Percentiles rank a stretch among this genome's conserved stretches.
These are phyloP conservation scores for Sordariomycetes sp. DNA, from an alignment of 2,329 filamentous ascomycete genomes.

Conservation along the genomic window DNA sequence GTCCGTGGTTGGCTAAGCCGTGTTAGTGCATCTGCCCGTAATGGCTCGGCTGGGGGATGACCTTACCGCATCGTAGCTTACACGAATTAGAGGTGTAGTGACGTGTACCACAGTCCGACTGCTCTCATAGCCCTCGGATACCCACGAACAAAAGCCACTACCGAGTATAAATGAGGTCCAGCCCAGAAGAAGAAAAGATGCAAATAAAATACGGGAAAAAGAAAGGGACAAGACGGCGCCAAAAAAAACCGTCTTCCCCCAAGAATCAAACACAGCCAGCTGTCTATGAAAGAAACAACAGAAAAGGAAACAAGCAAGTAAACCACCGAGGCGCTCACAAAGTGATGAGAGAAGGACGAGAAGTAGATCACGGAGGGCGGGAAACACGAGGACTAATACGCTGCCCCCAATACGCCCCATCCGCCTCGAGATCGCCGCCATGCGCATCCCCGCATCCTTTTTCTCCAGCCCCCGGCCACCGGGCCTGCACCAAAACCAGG, in stretches of 20 bases:
- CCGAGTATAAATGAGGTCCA: background rate
- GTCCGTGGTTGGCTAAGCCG: background rate
- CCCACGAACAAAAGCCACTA: background rate
- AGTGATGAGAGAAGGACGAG: background rate
- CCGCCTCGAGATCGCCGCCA: background rate
- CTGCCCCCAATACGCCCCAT: background rate
- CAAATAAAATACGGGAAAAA: background rate
- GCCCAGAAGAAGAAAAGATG: background rate
- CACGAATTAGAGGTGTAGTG: background rate
- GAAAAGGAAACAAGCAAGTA: background rate
- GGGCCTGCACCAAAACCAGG: background rate
- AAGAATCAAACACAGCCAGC: no score
- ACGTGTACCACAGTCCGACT: background rate
- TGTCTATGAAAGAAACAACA: background rate
- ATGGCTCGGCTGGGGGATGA: background rate
- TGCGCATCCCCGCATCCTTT: background rate
- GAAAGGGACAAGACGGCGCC: background rate
- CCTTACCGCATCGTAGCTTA: conserved; percentile 2
- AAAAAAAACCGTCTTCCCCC: no score
- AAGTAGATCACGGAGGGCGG: background rate
- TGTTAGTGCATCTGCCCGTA: background rate
- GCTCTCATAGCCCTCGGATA: background rate
- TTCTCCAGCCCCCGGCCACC: background rate
- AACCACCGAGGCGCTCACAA: background rate
- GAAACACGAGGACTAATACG: background rate